These are phyloP conservation scores for Dactylellina sp. DNA, from an alignment of 2,329 filamentous ascomycete species.

Conservation along the genomic window DNA sequence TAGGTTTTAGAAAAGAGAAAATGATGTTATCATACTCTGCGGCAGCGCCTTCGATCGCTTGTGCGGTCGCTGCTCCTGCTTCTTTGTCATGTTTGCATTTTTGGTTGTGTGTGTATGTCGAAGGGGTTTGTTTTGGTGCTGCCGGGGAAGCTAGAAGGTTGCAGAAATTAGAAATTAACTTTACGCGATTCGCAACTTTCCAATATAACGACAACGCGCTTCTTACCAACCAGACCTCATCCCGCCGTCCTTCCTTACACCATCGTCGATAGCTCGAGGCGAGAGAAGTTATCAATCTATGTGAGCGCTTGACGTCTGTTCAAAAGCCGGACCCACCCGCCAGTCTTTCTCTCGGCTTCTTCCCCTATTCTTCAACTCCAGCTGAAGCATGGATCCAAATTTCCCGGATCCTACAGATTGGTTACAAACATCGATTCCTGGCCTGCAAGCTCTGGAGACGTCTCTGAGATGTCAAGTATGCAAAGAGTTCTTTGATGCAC, in stretches of 20 bases:
- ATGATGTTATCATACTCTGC: conserved; percentile 1
- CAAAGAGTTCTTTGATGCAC: conserved; percentile 95
- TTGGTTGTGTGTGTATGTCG: conserved; percentile 17
- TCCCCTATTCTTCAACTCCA: background rate
- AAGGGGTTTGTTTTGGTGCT: background rate
- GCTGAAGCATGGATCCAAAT: conserved; percentile 31
- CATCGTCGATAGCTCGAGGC: background rate
- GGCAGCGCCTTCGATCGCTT: conserved; percentile 59
- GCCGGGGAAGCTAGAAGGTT: background rate
- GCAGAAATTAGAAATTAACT: conserved; percentile 34
- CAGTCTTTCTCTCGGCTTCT: background rate
- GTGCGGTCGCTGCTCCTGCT: conserved; percentile 26
- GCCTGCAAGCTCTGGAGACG: conserved; percentile 79
- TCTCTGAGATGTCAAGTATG: conserved; percentile 94
- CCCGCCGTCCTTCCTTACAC: conserved; percentile 2
- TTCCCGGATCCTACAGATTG: conserved; percentile 87
- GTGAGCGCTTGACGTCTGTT: background rate
- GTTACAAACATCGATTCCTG: conserved; percentile 76
- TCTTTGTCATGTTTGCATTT: conserved; percentile 30
- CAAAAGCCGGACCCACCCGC: background rate
- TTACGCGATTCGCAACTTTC: conserved; percentile 34
- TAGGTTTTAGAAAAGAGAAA: background rate
- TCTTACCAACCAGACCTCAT: conserved; percentile 12
- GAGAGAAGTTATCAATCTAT: background rate
- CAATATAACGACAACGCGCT: conserved; percentile 48